Base-by-base conservation (phyloP, 108 stramenopile species). In the Licmophora abbreviata region DNA sequence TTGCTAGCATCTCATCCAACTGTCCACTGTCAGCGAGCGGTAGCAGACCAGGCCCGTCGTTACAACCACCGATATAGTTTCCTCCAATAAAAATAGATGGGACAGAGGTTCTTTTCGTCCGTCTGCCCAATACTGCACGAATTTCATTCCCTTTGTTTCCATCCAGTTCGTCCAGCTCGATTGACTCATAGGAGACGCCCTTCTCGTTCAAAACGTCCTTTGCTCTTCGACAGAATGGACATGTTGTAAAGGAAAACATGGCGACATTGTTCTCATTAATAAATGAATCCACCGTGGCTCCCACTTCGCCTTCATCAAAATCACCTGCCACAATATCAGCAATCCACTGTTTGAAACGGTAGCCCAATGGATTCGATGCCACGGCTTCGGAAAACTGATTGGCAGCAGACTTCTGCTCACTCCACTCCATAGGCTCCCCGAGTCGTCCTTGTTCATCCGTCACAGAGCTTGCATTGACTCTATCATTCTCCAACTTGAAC, bases 391-490 rank as follows among this genome's bases (percentile, higher is more conserved):
- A 74, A 25, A 81, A 73, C 27, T 53, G 42, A 38, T 75, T 76
- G 37, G 76, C 75, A 25, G 64, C 27, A 2, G 72, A 74, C 40
- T 47, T 30, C 15, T 48, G 34, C 58, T 77, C 69, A 10, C 61
- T 63, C 79, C 79, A 81, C 49, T 72, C 75, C 79, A 81, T 77
- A 3, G 79, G 79, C 52, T 81, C 79, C 6, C 79, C 79, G 12
- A 32, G 40, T 3, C 76, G 64, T n/a, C 79, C 79, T 38, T 71
- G 48, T 1, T 73, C 71, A 41, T 81, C 79, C 14, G 66, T 35
- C 4, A 63, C 69, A 30, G 75, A 71, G 4, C 56, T 54, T 28
- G 25, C 34, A 18, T 65, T 49, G 0, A 81, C 68, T 27, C 79
- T 68, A 46, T 64, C 58, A 17, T 50, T 71, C 46, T 79, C 73